Evolutionary conservation across 2,329 filamentous ascomycete genomes (phyloP).

Genomic region (Fusarium tricinctum): DNA sequence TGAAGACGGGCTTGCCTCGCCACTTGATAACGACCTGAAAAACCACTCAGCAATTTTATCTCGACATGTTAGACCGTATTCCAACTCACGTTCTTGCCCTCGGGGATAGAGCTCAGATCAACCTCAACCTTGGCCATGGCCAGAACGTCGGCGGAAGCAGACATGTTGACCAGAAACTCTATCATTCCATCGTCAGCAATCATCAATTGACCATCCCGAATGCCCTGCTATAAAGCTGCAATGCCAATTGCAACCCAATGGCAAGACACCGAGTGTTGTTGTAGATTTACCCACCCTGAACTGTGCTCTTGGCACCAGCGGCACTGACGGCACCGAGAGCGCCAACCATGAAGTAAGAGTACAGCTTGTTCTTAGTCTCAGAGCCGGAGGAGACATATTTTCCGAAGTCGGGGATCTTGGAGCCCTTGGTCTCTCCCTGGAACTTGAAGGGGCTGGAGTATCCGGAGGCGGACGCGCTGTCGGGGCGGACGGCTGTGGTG

Average conservation of each 20-base stretch:
- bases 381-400: constrained; percentile 83
- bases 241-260: constrained; percentile 51
- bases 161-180: constrained; percentile 99
- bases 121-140: constrained; percentile 99
- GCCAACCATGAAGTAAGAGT: constrained; percentile 99
- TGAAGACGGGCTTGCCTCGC: constrained; percentile 99
- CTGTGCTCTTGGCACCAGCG: constrained; percentile 95
- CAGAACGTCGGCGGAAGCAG: constrained; percentile 96
- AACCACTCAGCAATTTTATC: constrained; percentile 15
- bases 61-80: constrained; percentile 10
- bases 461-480: constrained; percentile 62
- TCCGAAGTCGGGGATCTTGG: constrained; percentile 88
- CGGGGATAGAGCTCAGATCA: constrained; percentile 90
- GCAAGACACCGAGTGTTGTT: constrained; percentile 34
- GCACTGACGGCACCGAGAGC: constrained; percentile 92
- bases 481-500: constrained; percentile 65
- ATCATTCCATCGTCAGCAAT: constrained; percentile 51
- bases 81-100: constrained; percentile 95
- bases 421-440: constrained; percentile 69
- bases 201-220: constrained; percentile 44
- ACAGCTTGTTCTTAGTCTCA: constrained; percentile 83
- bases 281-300: constrained; percentile 81
- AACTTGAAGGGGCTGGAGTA: constrained; percentile 78
- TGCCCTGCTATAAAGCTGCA: constrained; percentile 19
- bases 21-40: constrained; percentile 97